Evolutionary conservation across 495 filamentous ascomycete species (phyloP).

Genomic region (Neurospora sp.): DNA sequence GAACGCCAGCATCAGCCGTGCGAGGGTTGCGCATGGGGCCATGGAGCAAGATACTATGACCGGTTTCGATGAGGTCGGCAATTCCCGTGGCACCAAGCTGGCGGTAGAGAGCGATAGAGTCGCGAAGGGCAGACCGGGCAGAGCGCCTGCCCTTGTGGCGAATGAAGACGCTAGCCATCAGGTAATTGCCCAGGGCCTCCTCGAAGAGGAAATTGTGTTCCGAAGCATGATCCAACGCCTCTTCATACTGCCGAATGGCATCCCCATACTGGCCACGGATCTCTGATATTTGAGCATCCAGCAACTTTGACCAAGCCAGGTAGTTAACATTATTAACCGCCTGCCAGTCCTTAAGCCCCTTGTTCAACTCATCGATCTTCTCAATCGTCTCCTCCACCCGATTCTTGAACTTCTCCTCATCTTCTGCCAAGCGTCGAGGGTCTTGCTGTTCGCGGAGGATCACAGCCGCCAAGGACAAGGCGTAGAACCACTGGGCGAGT

Average conservation of each 20-base stretch:
- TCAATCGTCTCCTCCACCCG: conserved; percentile 46
- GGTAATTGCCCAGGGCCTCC: conserved; percentile 68
- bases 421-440: conserved; percentile 35
- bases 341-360: conserved; percentile 59
- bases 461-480: conserved; percentile 55
- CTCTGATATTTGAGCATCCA: conserved; percentile 66
- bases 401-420: conserved; percentile 34
- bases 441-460: conserved; percentile 49
- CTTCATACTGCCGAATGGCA: conserved; percentile 60
- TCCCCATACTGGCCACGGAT: conserved; percentile 49
- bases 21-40: conserved; percentile 50
- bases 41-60: conserved; percentile 62
- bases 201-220: conserved; percentile 69
- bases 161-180: conserved; percentile 66
- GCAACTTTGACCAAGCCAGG: conserved; percentile 59
- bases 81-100: conserved; percentile 68
- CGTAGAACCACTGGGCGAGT: conserved; percentile 55
- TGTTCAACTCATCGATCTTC: conserved; percentile 42
- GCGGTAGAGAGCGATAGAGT: conserved; percentile 64
- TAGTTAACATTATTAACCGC: conserved; percentile 69
- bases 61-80: conserved; percentile 55
- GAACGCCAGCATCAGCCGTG: conserved; percentile 58
- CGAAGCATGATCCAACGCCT: conserved; percentile 68
- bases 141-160: conserved; percentile 61
- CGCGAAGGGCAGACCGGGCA: conserved; percentile 59